These are phyloP conservation scores for Tripterygium wilfordii DNA, from an alignment of 177 flowering plant species.

Conservation along the genomic window DNA sequence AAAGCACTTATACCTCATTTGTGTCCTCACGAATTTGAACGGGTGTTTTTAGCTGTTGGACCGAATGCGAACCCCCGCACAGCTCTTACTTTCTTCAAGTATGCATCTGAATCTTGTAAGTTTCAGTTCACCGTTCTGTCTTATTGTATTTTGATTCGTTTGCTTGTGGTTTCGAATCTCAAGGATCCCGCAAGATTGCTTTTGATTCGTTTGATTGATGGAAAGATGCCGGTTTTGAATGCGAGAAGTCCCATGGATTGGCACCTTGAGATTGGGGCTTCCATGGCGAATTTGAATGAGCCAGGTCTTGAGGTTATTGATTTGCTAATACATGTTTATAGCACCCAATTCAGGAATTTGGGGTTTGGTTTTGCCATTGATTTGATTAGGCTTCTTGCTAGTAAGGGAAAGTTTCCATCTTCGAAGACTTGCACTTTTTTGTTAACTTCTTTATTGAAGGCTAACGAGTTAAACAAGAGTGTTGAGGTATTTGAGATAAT, in stretches of 20 bases:
- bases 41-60: constrained; percentile 21
- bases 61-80: constrained; percentile 36
- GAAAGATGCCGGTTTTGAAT: constrained; percentile 28
- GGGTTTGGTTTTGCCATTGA: constrained; percentile 36
- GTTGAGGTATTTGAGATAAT: constrained; percentile 36
- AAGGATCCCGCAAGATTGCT: constrained; percentile 38
- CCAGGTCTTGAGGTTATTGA: constrained; percentile 22
- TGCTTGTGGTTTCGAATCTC: constrained; percentile 32
- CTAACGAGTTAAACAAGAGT: constrained; percentile 32
- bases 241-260: constrained; percentile 6
- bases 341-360: constrained; percentile 36
- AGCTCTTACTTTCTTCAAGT: constrained; percentile 42
- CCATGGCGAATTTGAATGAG: constrained; percentile 21
- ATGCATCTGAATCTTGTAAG: constrained; percentile 23
- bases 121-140: constrained; percentile 45
- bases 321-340: constrained; percentile 51
- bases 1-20: constrained; percentile 20
- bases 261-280: constrained; percentile 37
- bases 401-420: constrained; percentile 42
- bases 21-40: constrained; percentile 37
- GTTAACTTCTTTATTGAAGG: constrained; percentile 47
- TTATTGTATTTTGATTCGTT: constrained; percentile 47
- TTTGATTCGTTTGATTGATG: constrained; percentile 48
- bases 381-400: constrained; percentile 28
- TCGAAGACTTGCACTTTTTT: constrained; percentile 45